Evolutionary conservation across 2,329 filamentous ascomycete genomes (phyloP).

Genomic region (Zalaria sp.): DNA sequence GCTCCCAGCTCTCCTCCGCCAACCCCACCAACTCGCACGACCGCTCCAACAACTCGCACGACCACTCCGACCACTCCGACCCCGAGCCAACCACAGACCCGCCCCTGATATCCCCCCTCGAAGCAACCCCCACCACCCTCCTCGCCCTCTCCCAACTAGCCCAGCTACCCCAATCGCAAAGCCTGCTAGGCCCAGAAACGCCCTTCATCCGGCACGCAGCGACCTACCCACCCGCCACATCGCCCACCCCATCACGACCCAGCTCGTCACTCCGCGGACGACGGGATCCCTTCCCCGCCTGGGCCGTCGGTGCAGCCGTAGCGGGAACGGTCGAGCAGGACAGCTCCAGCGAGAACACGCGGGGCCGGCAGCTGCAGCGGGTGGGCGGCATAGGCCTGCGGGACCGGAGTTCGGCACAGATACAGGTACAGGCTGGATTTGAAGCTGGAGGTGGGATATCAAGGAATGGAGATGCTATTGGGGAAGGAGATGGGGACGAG

Average conservation of each 20-base stretch:
- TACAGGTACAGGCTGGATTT: background rate
- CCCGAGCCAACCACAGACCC: too few relatives aligned
- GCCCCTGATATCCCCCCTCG: background rate
- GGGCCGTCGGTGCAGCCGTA: too few relatives aligned
- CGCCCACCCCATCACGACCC: background rate
- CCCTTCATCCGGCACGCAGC: background rate
- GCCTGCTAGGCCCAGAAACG: too few relatives aligned
- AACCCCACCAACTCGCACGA: background rate
- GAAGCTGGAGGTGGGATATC: background rate
- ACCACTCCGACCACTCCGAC: too few relatives aligned
- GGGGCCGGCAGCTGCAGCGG: too few relatives aligned
- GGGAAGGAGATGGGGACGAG: conserved; percentile 11
- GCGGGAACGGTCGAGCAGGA: too few relatives aligned
- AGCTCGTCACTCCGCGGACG: too few relatives aligned
- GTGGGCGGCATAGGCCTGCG: background rate
- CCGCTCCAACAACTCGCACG: too few relatives aligned
- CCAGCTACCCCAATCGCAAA: background rate
- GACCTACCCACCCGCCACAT: background rate
- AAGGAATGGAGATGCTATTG: background rate
- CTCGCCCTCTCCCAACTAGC: background rate
- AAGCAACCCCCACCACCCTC: background rate
- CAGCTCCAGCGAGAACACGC: background rate
- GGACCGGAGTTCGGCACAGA: too few relatives aligned
- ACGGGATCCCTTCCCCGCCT: too few relatives aligned
- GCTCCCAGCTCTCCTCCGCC: background rate